Percentiles rank a stretch among this genome's conserved stretches.
These are phyloP conservation scores for Dalbergia oliveri DNA, from an alignment of 306 rosid species.

Conservation along the genomic window DNA sequence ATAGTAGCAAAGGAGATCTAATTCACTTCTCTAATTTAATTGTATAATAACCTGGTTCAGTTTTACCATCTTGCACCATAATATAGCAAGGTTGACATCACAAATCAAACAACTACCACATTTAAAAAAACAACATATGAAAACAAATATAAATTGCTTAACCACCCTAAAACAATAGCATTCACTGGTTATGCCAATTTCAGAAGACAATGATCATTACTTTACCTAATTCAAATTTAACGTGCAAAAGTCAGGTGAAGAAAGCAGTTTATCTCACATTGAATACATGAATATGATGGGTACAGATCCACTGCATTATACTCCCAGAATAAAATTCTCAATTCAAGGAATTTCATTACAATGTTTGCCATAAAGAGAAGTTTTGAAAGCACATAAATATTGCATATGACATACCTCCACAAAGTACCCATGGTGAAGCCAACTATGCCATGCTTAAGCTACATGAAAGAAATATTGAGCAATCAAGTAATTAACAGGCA, in stretches of 20 bases:
- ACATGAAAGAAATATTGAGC: conserved; percentile 58
- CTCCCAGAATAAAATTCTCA: conserved; percentile 1
- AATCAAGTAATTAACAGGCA: conserved; percentile 44
- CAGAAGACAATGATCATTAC: not conserved
- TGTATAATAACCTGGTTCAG: conserved; percentile 11
- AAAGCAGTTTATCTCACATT: conserved; percentile 10
- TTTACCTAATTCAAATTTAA: conserved; percentile 21
- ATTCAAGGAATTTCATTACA: conserved; percentile 17
- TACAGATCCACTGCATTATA: conserved; percentile 8
- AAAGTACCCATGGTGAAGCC: conserved; percentile 88
- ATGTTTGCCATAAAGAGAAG: conserved; percentile 6
- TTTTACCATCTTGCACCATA: conserved; percentile 8
- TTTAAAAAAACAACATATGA: conserved; percentile 8
- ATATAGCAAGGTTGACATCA: conserved; percentile 15
- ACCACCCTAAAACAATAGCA: conserved; percentile 13
- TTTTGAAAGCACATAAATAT: conserved; percentile 23
- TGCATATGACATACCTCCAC: conserved; percentile 80
- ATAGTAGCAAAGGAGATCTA: not conserved
- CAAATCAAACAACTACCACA: conserved; percentile 26
- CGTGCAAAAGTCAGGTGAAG: conserved; percentile 12
- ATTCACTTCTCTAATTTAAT: conserved; percentile 6
- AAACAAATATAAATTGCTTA: conserved; percentile 28
- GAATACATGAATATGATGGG: not conserved
- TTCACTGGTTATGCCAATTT: conserved; percentile 5
- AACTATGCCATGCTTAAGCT: conserved; percentile 95